These are phyloP conservation scores for Combretum micranthum DNA, from an alignment of 345 rosid species.

Conservation along the genomic window DNA sequence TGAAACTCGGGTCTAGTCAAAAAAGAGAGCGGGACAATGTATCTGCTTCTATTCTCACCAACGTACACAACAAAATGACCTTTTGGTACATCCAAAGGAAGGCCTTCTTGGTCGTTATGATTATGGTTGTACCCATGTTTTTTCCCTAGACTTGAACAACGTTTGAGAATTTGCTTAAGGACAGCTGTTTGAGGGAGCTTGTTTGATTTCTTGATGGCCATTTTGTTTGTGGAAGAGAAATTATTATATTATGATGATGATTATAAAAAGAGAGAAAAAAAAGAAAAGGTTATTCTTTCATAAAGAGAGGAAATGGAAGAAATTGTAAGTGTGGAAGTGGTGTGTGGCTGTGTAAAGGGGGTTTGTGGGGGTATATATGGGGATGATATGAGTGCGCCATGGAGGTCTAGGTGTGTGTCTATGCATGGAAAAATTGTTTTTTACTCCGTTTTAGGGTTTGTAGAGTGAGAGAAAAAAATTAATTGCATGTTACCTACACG, in stretches of 20 bases:
- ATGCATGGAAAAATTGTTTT: no score
- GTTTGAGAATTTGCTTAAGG: slow-evolving; percentile 33
- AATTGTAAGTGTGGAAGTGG: not conserved
- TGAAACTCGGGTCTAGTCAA: slow-evolving; percentile 38
- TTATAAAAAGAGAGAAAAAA: not conserved
- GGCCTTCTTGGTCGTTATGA: slow-evolving; percentile 9
- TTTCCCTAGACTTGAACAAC: slow-evolving; percentile 46
- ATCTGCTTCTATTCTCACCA: slow-evolving; percentile 35
- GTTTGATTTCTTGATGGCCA: slow-evolving; percentile 24
- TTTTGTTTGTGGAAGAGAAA: not conserved
- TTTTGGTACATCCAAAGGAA: slow-evolving; percentile 37
- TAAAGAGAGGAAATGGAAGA: not conserved
- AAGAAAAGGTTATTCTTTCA: not conserved
- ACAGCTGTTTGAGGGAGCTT: slow-evolving; percentile 31
- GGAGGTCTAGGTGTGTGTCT: not conserved
- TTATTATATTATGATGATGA: not conserved
- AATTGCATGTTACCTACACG: no score
- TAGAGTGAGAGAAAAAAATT: no score
- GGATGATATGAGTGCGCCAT: slow-evolving; percentile 1
- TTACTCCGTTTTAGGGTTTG: no score
- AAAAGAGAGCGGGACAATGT: slow-evolving; percentile 34
- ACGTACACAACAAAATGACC: slow-evolving; percentile 47
- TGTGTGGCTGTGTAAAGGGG: not conserved
- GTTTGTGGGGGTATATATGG: slow-evolving; percentile 8
- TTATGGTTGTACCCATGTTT: slow-evolving; percentile 7